Conservation (phyloP, 441 rosid genomes). For the Kokia cookei region DNA sequence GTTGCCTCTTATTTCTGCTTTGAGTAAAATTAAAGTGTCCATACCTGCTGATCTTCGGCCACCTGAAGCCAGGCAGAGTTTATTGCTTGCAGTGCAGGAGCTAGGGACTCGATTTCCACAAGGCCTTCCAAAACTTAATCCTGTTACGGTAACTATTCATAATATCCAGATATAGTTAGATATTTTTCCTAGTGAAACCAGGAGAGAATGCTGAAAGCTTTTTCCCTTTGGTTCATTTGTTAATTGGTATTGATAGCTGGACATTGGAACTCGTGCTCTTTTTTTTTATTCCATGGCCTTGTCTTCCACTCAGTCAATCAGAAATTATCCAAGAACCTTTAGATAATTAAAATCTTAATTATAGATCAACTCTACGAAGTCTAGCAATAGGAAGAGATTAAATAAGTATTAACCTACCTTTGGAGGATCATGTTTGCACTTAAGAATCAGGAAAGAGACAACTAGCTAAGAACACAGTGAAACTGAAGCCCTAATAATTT, state of each 20-base stretch:
- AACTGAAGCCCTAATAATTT: neutral
- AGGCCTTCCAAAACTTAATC: constrained; percentile 97
- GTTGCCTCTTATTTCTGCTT: constrained; percentile 72
- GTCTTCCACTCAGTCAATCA: neutral
- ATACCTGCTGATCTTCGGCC: constrained; percentile 93
- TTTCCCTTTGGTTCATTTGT: neutral
- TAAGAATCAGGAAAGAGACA: neutral
- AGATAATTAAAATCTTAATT: neutral
- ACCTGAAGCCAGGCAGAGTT: constrained; percentile 89
- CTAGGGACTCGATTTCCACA: constrained; percentile 73
- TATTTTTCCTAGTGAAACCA: neutral
- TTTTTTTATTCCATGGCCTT: neutral
- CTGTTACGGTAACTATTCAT: constrained; percentile 61
- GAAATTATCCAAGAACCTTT: neutral
- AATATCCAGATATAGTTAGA: neutral
- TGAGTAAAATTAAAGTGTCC: constrained; percentile 76
- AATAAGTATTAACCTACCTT: neutral
- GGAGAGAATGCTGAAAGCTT: neutral
- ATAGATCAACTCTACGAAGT: neutral
- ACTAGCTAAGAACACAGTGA: neutral
- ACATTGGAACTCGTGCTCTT: neutral
- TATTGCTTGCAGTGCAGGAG: constrained; percentile 85
- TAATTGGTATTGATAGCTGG: neutral
- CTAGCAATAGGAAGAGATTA: neutral
- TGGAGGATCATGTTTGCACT: neutral